A percentile compares a stretch with the other conserved stretches of the same genome.
These are phyloP conservation scores for Sarocladium kiliense DNA, from an alignment of 2,329 filamentous ascomycete genomes.

Conservation along the genomic window DNA sequence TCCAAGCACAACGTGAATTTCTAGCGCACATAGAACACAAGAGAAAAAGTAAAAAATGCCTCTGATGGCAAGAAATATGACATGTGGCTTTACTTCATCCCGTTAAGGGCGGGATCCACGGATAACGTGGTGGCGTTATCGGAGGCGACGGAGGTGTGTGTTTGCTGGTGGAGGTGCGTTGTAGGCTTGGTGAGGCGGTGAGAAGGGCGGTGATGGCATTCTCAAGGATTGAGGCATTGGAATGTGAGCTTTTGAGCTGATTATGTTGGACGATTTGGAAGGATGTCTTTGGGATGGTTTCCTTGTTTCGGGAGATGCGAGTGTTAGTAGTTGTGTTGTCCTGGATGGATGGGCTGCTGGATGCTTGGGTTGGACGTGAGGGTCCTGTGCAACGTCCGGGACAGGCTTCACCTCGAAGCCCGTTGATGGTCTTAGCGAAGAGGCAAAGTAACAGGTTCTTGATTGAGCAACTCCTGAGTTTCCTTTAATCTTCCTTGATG, in stretches of 20 bases:
- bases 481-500: too few relatives aligned
- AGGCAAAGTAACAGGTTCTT: too few relatives aligned
- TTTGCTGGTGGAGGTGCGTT: background rate
- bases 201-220: background rate
- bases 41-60: background rate
- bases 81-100: background rate
- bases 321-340: too few relatives aligned
- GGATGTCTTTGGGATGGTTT: too few relatives aligned
- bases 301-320: too few relatives aligned
- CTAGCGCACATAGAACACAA: background rate
- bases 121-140: background rate
- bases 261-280: too few relatives aligned
- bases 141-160: background rate
- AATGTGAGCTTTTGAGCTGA: background rate
- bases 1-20: background rate
- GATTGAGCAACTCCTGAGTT: too few relatives aligned
- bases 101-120: background rate
- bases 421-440: too few relatives aligned
- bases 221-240: background rate
- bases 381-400: too few relatives aligned
- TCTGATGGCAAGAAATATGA: background rate
- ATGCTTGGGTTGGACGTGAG: too few relatives aligned
- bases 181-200: background rate
- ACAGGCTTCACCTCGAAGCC: too few relatives aligned
- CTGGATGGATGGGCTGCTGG: too few relatives aligned